Evolutionary conservation across 352 stramenopile genomes (phyloP).

Genomic region (Globisporangium radiosum): DNA sequence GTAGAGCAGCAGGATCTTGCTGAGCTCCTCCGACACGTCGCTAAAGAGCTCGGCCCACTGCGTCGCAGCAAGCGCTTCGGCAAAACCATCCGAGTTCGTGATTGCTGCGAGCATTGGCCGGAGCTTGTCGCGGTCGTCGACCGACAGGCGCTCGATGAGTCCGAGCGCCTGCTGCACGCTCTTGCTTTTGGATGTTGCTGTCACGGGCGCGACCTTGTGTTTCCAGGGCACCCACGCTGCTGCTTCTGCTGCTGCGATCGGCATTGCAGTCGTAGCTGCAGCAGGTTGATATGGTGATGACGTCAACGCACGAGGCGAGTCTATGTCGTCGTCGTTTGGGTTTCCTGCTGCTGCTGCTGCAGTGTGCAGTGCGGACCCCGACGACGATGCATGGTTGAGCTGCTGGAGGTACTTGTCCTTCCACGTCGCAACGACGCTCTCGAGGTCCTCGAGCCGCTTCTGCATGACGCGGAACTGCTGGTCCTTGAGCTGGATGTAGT

Average conservation of each 20-base stretch:
- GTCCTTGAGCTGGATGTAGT: conserved; percentile 67
- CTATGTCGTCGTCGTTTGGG: conserved; percentile 10
- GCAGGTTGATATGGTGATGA: not conserved
- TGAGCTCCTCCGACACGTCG: conserved; percentile 50
- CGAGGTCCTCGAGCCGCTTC: conserved; percentile 56
- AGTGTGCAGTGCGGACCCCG: no score
- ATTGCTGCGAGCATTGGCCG: conserved; percentile 36
- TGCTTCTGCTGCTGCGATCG: not conserved
- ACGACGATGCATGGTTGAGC: conserved; percentile 12
- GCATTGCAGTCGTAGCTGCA: not conserved
- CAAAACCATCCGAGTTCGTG: conserved; percentile 12
- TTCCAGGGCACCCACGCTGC: conserved; percentile 27
- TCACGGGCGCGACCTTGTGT: conserved; percentile 16
- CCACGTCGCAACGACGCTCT: conserved; percentile 45
- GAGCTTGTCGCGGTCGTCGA: conserved; percentile 38
- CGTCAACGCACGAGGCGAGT: no score
- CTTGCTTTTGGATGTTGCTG: conserved; percentile 10
- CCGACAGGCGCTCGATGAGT: conserved; percentile 47
- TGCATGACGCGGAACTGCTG: conserved; percentile 74
- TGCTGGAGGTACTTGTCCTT: conserved; percentile 66
- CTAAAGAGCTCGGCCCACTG: conserved; percentile 35
- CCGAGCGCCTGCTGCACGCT: conserved; percentile 24
- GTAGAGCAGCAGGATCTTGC: conserved; percentile 45
- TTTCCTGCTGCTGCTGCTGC: not conserved
- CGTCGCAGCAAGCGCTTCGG: conserved; percentile 2